phyloP scores from a whole-genome alignment of 441 rosid species.

The Brassica balearica region DNA sequence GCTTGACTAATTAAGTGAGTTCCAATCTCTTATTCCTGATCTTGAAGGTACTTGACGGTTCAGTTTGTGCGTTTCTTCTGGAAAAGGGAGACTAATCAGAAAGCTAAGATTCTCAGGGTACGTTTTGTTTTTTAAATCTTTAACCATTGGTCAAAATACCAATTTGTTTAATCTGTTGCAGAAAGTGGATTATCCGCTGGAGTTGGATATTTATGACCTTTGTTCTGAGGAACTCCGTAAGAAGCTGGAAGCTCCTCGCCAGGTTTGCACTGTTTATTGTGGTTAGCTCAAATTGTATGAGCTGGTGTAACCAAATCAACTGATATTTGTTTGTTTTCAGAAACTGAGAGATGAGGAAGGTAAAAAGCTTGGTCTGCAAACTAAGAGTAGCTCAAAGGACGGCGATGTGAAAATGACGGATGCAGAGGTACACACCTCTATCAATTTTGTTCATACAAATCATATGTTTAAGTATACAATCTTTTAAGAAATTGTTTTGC shows the following conservation, averaged over 20 bases:
- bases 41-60: slow-evolving; percentile 86
- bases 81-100: slow-evolving; percentile 99
- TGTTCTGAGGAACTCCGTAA: slow-evolving; percentile 88
- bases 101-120: slow-evolving; percentile 97
- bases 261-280: slow-evolving; percentile 53
- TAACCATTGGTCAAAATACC: slow-evolving; percentile 7
- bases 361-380: slow-evolving; percentile 82
- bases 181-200: slow-evolving; percentile 98
- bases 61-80: slow-evolving; percentile 99
- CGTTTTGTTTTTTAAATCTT: not conserved
- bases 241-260: slow-evolving; percentile 86
- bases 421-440: slow-evolving; percentile 57
- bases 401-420: slow-evolving; percentile 78
- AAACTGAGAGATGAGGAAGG: slow-evolving; percentile 89
- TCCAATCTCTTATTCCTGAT: slow-evolving; percentile 27
- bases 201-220: slow-evolving; percentile 88
- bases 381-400: slow-evolving; percentile 59
- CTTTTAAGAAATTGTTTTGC: not conserved
- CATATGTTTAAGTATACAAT: not conserved
- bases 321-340: slow-evolving; percentile 46
- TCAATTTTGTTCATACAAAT: not conserved
- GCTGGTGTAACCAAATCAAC: slow-evolving; percentile 13
- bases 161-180: slow-evolving; percentile 45
- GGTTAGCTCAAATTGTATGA: not conserved
- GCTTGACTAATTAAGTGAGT: not conserved